Base-by-base conservation (phyloP, 2,329 filamentous ascomycete genomes). In the Botrytis hyacinthi region DNA sequence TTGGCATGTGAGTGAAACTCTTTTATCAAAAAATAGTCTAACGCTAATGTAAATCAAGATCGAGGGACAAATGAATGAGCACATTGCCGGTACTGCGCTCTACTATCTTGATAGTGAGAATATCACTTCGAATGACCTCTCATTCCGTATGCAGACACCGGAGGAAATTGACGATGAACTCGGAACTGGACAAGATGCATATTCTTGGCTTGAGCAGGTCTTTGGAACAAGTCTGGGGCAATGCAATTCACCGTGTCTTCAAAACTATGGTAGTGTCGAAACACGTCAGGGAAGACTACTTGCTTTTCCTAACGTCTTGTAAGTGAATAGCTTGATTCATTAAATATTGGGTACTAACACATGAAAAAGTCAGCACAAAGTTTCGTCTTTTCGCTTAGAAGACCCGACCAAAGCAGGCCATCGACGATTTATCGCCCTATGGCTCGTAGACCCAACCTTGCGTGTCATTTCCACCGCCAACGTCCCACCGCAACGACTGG, bases 351-450 rank as follows among this genome's bases (percentile, higher is more conserved):
- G 29, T 14, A 14, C 40, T 65, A 14, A 65, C 22, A 12, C 3
- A 32, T 29, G 20, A 29, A 29, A 18, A 62, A 70, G 57, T 20
- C 88, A 90, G 76, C 87, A 90, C 77, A 81, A 82, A 26, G 86
- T 88, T 0, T 77, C 82, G 8, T 82, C 85, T 0, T 91, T 91
- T 78, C 74, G 78, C 6, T 83, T 91, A 0, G 77, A 75, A 2
- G 88, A 91, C 75, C 78, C 78, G 0, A 85, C 84, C 0, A 85
- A 84, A 73, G 84, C 86, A 0, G 89, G 89, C 3, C 86, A 90
- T 77, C 82, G 86, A 22, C 86, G 87, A 76, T 86, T 90, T 72
- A 80, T 91, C 0, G 86, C 86, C 0, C 82, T 91, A 57, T 91
- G 86, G 78, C 83, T 91, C 2, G 85, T 91, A 3, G 88, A 91